These are phyloP conservation scores for Galerina sulciceps DNA, from an alignment of 768 basidiomycete genomes.

Conservation along the genomic window DNA sequence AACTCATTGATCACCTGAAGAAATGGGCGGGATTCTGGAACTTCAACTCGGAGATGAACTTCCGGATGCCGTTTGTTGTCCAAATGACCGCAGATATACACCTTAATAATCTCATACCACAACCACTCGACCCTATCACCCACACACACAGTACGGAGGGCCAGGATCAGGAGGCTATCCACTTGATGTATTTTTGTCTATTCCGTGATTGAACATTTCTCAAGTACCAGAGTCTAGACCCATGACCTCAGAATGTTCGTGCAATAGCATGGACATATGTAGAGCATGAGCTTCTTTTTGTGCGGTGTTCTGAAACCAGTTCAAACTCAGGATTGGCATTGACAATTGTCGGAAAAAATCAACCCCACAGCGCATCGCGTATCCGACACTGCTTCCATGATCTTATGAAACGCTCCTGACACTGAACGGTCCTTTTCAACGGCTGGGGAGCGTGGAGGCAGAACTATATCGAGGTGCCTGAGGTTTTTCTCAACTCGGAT, in stretches of 20 bases:
- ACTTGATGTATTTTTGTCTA: neutral
- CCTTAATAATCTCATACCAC: neutral
- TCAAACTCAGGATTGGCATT: neutral
- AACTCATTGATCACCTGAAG: neutral
- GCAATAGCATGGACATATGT: neutral
- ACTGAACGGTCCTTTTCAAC: neutral
- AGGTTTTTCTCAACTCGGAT: neutral
- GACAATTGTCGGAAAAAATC: neutral
- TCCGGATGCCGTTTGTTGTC: neutral
- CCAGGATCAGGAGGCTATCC: neutral
- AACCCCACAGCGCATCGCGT: neutral
- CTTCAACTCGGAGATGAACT: slow-evolving; percentile 12
- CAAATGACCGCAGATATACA: neutral
- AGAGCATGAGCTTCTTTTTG: slow-evolving; percentile 10
- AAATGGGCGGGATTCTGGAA: neutral
- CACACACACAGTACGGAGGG: neutral
- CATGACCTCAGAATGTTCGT: slow-evolving; percentile 13
- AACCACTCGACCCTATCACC: neutral
- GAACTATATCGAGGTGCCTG: neutral
- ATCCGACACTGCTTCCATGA: neutral
- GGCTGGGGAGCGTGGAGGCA: neutral
- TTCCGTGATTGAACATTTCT: slow-evolving; percentile 1
- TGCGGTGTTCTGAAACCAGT: slow-evolving; percentile 3
- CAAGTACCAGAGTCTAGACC: neutral
- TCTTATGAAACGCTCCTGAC: neutral